Evolutionary conservation across 495 filamentous ascomycete genomes (phyloP).

Genomic region (Bacidia rubella): DNA sequence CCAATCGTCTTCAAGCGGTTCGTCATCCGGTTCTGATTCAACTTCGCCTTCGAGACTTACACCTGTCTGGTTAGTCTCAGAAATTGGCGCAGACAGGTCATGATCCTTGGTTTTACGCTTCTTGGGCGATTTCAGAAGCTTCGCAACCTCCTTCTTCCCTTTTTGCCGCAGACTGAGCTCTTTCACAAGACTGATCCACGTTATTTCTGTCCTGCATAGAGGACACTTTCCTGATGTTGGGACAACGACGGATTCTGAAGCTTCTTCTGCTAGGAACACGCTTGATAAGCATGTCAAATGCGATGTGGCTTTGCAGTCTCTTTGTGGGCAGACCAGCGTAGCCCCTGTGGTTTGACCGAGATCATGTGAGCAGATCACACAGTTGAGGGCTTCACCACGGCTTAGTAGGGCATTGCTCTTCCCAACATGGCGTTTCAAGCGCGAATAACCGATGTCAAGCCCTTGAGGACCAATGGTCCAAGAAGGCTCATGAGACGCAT

Average conservation of each 20-base stretch:
- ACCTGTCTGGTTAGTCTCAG: constrained; percentile 3
- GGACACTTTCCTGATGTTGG: constrained; percentile 65
- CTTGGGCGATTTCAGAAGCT: constrained; percentile 45
- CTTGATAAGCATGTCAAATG: constrained; percentile 69
- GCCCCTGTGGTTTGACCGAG: constrained; percentile 36
- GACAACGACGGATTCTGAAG: constrained; percentile 35
- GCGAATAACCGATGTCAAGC: constrained; percentile 51
- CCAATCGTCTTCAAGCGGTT: constrained; percentile 16
- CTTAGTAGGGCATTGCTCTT: constrained; percentile 56
- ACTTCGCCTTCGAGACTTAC: constrained; percentile 2
- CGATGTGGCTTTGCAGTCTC: constrained; percentile 48
- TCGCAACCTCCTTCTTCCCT: constrained; percentile 49
- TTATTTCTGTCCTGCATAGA: constrained; percentile 43
- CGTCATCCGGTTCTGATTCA: constrained; percentile 14
- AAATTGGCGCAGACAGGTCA: too few species aligned
- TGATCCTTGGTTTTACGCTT: constrained; percentile 14
- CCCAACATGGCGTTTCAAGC: constrained; percentile 52
- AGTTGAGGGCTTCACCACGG: constrained; percentile 41
- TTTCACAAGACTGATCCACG: constrained; percentile 69
- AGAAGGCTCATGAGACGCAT: background rate
- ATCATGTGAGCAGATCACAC: constrained; percentile 46
- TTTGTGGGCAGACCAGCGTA: constrained; percentile 56
- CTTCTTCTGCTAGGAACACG: constrained; percentile 39
- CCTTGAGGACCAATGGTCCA: constrained; percentile 5
- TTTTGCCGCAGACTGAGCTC: constrained; percentile 61